These are phyloP conservation scores for Plasmodium cynomolgi DNA, from an alignment of 169 alveolate genomes.

Conservation along the genomic window DNA sequence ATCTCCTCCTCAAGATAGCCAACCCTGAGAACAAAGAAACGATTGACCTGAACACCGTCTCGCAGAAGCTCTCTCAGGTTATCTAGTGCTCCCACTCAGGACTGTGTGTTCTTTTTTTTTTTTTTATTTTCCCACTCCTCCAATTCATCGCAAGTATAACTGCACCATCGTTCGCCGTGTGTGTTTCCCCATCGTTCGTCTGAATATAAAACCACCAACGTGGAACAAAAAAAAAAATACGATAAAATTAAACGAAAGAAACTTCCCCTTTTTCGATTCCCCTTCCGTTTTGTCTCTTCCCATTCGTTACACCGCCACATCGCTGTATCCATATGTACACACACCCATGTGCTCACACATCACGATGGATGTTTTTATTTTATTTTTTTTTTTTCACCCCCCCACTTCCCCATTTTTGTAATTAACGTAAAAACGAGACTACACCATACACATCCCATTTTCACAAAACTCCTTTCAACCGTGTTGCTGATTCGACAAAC, in stretches of 20 bases:
- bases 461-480: not conserved
- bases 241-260: not conserved
- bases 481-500: not conserved
- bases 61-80: slow-evolving; percentile 10
- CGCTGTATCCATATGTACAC: not conserved
- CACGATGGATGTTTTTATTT: not conserved
- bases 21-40: slow-evolving; percentile 50
- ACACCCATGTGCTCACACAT: not conserved
- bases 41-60: slow-evolving; percentile 33
- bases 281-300: not conserved
- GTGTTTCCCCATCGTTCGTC: not conserved
- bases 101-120: not conserved
- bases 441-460: not conserved
- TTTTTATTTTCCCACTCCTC: not conserved
- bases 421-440: not conserved
- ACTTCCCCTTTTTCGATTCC: not conserved
- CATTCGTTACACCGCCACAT: not conserved
- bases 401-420: not conserved
- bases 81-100: not conserved
- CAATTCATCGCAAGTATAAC: not conserved
- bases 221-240: not conserved
- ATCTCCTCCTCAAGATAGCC: slow-evolving; percentile 17
- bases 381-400: not conserved
- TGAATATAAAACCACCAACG: not conserved
- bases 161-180: not conserved